phyloP scores from a whole-genome alignment of 2,329 filamentous ascomycete species.

The Cryphonectria parasitica region DNA sequence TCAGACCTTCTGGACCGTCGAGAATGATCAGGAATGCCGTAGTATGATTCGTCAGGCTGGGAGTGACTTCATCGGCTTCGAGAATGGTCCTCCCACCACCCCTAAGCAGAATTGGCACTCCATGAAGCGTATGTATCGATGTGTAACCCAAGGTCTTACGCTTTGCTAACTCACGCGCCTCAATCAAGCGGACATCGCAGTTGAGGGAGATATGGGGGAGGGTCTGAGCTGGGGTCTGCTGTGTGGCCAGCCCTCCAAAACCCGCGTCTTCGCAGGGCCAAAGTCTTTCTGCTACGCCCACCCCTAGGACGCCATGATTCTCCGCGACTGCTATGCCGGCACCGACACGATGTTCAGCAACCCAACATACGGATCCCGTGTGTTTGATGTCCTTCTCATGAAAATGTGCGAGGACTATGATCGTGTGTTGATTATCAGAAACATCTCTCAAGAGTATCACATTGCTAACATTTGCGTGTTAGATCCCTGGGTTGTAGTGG shows the following conservation, averaged over 20 bases:
- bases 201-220: not conserved
- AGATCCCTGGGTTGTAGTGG: conserved; percentile 21
- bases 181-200: conserved; percentile 9
- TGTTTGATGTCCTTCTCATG: conserved; percentile 22
- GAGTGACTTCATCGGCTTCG: not conserved
- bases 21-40: conserved; percentile 13
- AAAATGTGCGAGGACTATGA: conserved; percentile 19
- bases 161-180: too few species aligned
- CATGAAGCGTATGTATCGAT: conserved; percentile 11
- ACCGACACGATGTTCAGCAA: not conserved
- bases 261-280: conserved; percentile 10
- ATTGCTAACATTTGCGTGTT: not conserved
- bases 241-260: conserved; percentile 8
- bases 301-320: conserved; percentile 23
- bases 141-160: not conserved
- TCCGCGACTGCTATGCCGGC: conserved; percentile 14
- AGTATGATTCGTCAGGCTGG: conserved; percentile 13
- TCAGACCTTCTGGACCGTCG: conserved; percentile 19
- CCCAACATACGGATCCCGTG: not conserved
- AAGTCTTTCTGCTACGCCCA: not conserved
- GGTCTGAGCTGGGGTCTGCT: conserved; percentile 15
- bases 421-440: not conserved
- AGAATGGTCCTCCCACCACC: not conserved
- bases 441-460: not conserved
- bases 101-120: conserved; percentile 3